Evolutionary conservation across 192 early-diverging fungal genomes (phyloP), one percentile per base, ranked within the genome.

Genomic region (Chytriomyces hyalinus): DNA sequence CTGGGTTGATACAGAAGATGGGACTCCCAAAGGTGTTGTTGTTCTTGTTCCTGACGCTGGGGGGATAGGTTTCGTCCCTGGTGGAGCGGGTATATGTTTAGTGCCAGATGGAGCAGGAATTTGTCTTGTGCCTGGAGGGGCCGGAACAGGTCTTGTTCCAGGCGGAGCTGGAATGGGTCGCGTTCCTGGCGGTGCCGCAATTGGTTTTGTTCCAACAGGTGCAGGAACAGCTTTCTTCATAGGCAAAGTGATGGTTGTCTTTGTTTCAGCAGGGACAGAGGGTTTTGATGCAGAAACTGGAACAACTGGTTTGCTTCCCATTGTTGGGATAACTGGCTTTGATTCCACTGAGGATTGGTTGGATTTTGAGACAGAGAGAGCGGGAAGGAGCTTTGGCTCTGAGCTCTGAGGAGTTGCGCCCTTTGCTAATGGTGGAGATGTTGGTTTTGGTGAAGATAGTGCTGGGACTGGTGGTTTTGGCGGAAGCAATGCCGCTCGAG

Each of bases 391-490:
- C 53, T 57, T 57, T 57, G 53, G 20, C 53, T 57, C 15, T 57
- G 53, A 57, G 4, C 53, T 57, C 20, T 13, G 13, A 13, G 13
- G 53, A 57, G 53, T n/a, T 57, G 53, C 20, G 20, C 15, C 20
- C 15, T 13, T 57, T 57, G 53, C 20, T n/a, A 13, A n/a, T 57
- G 53, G 20, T 57, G 13, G 13, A n/a, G 53, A n/a, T 13, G 53
- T 13, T 20, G 20, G 20, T 20, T n/a, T 57, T 13, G 20, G 53
- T 57, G 53, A 20, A 13, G 13, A n/a, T 5, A 46, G 4, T 10
- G 66, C n/a, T n/a, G 46, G 36, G 6, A 15, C 11, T 20, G 15
- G 8, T 9, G 66, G 66, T 67, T 67, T 67, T 43, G 66, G 66
- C 4, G 66, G 66, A 45, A 67, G 26, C 13, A 67, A 46, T 17